A percentile compares a stretch with the other conserved stretches of the same genome.
These are phyloP conservation scores for Leccinum imitatum DNA, from an alignment of 768 basidiomycete genomes.

Conservation along the genomic window DNA sequence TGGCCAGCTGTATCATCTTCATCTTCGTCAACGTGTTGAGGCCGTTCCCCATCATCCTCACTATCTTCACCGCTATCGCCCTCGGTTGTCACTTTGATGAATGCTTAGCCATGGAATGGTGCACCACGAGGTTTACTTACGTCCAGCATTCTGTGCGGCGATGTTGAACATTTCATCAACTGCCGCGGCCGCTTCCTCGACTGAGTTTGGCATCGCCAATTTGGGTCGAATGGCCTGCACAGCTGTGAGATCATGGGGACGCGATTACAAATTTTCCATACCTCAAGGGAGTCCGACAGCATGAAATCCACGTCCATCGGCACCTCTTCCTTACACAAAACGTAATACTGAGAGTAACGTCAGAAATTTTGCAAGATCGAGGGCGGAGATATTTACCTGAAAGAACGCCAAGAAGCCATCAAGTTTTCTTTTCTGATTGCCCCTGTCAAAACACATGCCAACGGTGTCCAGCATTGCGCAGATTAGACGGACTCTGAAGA, in stretches of 20 bases:
- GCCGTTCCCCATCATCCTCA: slow-evolving; percentile 43
- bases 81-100: slow-evolving; percentile 33
- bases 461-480: slow-evolving; percentile 94
- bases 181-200: slow-evolving; percentile 82
- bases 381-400: slow-evolving; percentile 55
- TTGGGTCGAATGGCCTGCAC: slow-evolving; percentile 84
- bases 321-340: slow-evolving; percentile 83
- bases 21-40: slow-evolving; percentile 57
- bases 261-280: slow-evolving; percentile 30
- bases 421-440: slow-evolving; percentile 87
- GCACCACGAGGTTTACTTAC: slow-evolving; percentile 36
- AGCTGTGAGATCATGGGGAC: slow-evolving; percentile 2
- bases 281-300: slow-evolving; percentile 92
- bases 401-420: slow-evolving; percentile 93
- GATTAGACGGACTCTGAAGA: slow-evolving; percentile 88
- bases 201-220: slow-evolving; percentile 61
- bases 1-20: slow-evolving; percentile 51
- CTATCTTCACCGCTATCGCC: slow-evolving; percentile 52
- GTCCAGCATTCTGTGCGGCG: slow-evolving; percentile 57
- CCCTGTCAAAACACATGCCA: slow-evolving; percentile 97
- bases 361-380: slow-evolving; percentile 3
- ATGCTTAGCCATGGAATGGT: slow-evolving; percentile 17
- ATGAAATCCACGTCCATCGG: slow-evolving; percentile 99
- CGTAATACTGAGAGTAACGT: slow-evolving; percentile 59
- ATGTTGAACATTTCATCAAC: slow-evolving; percentile 88